Conservation (phyloP, 1,284 basidiomycete species). For the Leccinum huronense region DNA sequence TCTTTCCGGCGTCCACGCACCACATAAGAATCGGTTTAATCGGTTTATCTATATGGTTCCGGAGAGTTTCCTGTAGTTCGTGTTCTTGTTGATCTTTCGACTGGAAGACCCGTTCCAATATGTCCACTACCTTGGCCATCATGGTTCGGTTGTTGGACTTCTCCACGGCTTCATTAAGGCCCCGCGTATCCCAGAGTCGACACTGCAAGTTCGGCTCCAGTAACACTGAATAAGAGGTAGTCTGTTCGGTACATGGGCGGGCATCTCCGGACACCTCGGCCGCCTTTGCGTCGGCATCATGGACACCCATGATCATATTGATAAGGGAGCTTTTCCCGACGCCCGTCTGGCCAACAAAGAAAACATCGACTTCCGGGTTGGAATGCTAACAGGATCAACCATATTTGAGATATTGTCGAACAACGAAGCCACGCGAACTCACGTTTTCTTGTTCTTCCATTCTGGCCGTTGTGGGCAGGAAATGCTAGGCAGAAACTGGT, state of each 20-base stretch:
- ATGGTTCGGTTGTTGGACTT: slow-evolving; percentile 1
- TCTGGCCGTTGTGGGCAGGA: background rate
- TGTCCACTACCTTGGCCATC: slow-evolving; percentile 6
- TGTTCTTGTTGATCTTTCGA: slow-evolving; percentile 17
- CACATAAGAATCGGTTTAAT: slow-evolving; percentile 25
- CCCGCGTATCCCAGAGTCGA: slow-evolving; percentile 30
- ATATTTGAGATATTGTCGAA: slow-evolving; percentile 8
- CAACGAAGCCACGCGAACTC: slow-evolving; percentile 8
- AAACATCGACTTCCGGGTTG: slow-evolving; percentile 18
- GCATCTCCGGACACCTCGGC: slow-evolving; percentile 25
- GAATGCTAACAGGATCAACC: slow-evolving; percentile 8
- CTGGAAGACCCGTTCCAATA: slow-evolving; percentile 17
- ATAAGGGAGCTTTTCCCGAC: slow-evolving; percentile 30
- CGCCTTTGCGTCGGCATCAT: slow-evolving; percentile 6
- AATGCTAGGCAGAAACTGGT: background rate
- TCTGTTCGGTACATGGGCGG: slow-evolving; percentile 22
- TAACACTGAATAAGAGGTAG: slow-evolving; percentile 13
- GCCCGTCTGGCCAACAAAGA: slow-evolving; percentile 29
- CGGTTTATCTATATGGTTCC: slow-evolving; percentile 9
- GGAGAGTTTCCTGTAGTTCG: slow-evolving; percentile 23
- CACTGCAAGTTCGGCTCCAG: slow-evolving; percentile 12
- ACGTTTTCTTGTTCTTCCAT: slow-evolving; percentile 22
- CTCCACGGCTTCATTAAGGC: slow-evolving; percentile 26
- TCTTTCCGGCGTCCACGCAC: slow-evolving; percentile 29
- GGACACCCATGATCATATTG: slow-evolving; percentile 26